Base-by-base conservation (phyloP, 768 basidiomycete genomes). In the Trametes gibbosa region DNA sequence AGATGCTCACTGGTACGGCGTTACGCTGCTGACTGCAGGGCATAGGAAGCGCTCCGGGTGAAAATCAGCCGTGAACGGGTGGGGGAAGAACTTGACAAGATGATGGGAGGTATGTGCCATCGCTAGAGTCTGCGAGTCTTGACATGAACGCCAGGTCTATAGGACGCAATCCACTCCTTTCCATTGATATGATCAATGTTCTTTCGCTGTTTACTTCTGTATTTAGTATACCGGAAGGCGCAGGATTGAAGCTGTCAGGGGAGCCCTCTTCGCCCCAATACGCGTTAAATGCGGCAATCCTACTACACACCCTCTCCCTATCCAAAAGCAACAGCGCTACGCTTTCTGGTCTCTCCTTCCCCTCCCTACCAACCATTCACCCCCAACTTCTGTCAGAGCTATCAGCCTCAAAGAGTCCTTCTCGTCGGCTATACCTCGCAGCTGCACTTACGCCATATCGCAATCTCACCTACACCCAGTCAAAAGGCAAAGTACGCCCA, bases 1-100 rank as follows among this genome's bases (percentile, higher is more conserved):
- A 58, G 65, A 62, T 51, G 7, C 42, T 34, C 41, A 35, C 12
- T 25, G 5, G 19, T 5, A 24, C 17, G 2, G 24, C 23, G 0
- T n/a, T 10, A 9, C 25, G 41, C 16, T 12, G n/a, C 25, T 51
- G 32, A 23, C 45, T 23, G 13, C 29, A 13, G 56, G 13, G 45
- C 5, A 55, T 53, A 83, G 93, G 74, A 80, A 48, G 89, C 86
- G 0, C 74, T 97, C 16, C 75, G 83, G 10, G 78, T 77, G 1
- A 97, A 98, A 70, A 90, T 99, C 46, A 89, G 89, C 34, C 83
- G 92, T 51, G 97, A 98, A 74, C 83, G 97, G 17, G 84, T 95
- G 5, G 95, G 95, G 0, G 90, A 90, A 62, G 97, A 99, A 72
- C 67, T 98, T 14, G 83, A 89, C 62, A 99, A 98, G 72, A 98